These are phyloP conservation scores for Onygenales sp. DNA, from an alignment of 2,329 filamentous ascomycete genomes.

Conservation along the genomic window DNA sequence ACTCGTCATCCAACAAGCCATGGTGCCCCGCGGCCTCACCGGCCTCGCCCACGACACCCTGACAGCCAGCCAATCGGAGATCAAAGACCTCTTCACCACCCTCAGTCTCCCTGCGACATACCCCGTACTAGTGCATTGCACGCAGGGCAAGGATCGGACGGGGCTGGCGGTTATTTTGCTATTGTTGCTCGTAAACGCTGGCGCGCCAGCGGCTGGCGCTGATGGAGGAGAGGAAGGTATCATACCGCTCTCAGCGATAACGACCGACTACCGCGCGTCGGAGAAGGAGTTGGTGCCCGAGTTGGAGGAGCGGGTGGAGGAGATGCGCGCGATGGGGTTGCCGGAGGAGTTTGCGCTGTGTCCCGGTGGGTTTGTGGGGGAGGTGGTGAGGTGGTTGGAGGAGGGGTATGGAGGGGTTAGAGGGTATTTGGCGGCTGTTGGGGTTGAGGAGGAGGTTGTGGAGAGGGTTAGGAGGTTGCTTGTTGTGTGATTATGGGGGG, in stretches of 20 bases:
- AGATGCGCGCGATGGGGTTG: constrained; percentile 63
- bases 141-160: constrained; percentile 79
- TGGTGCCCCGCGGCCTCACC: constrained; percentile 61
- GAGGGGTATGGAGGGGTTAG: constrained; percentile 56
- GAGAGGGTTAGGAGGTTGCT: constrained; percentile 22
- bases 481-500: constrained; percentile 12
- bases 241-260: constrained; percentile 50
- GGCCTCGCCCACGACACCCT: constrained; percentile 63
- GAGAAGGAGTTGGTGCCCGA: constrained; percentile 52
- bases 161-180: constrained; percentile 62
- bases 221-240: not conserved
- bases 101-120: constrained; percentile 47
- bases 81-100: constrained; percentile 59
- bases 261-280: constrained; percentile 63
- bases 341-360: constrained; percentile 64
- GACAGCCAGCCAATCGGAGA: constrained; percentile 54
- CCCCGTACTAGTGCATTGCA: constrained; percentile 70
- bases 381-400: constrained; percentile 49
- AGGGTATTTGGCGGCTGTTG: constrained; percentile 55
- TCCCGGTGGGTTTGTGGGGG: constrained; percentile 53
- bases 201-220: constrained; percentile 29
- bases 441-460: constrained; percentile 42
- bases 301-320: constrained; percentile 52
- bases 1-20: constrained; percentile 60
- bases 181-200: constrained; percentile 44